Evolutionary conservation across 2,329 filamentous ascomycete species (phyloP).

Genomic region (Penicillium sp.): DNA sequence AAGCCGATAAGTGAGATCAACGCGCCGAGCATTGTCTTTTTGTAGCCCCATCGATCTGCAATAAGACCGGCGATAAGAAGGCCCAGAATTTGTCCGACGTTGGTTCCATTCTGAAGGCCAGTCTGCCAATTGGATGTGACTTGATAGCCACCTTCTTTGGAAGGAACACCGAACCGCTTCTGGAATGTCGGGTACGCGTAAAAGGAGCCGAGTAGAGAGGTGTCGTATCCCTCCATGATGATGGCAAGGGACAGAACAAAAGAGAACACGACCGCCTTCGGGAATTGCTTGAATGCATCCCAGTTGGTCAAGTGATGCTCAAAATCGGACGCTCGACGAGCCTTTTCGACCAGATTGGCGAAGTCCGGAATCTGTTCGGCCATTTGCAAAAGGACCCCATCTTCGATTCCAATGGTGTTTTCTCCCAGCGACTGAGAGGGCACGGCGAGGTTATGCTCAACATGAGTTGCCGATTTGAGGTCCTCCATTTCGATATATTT

Average conservation of each 20-base stretch:
- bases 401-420: background rate
- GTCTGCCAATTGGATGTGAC: conserved; percentile 35
- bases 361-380: background rate
- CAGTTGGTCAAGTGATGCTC: conserved; percentile 38
- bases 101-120: conserved; percentile 26
- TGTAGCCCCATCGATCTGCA: conserved; percentile 32
- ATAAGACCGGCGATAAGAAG: conserved; percentile 30
- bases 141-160: conserved; percentile 21
- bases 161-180: conserved; percentile 29
- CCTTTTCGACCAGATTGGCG: background rate
- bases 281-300: conserved; percentile 31
- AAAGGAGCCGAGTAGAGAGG: conserved; percentile 36
- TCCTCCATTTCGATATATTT: background rate
- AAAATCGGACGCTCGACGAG: background rate
- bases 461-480: background rate
- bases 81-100: conserved; percentile 27
- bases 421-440: background rate
- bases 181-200: conserved; percentile 35
- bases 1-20: conserved; percentile 43
- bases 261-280: conserved; percentile 40
- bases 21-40: conserved; percentile 34
- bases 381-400: background rate
- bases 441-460: background rate
- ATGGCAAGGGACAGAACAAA: conserved; percentile 38
- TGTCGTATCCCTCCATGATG: conserved; percentile 46